Evolutionary conservation across 495 filamentous ascomycete genomes (phyloP), one percentile per base, ranked within the genome.

Genomic region (Penicillium fimorum): DNA sequence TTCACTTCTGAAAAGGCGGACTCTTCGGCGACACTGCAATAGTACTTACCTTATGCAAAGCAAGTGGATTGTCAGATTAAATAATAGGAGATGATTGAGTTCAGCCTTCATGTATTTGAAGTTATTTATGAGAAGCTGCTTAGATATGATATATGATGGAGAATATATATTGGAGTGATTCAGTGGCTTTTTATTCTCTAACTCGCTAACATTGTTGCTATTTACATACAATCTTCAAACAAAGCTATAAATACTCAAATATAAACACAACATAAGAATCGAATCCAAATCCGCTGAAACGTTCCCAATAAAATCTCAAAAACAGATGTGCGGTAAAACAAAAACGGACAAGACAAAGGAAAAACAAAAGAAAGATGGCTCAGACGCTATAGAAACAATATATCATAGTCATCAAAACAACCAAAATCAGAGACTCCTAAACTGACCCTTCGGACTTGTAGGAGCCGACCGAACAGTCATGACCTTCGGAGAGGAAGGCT

Each of bases 381-480:
- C 46, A 44, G 12, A 4, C 45, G 41, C 49, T 54, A 47, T 41
- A 40, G n/a, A 6, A 50, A n/a, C 45, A 53, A 18, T 35, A 47
- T 29, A 38, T 20, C 30, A 1, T 27, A 27, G n/a, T 18, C 35
- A 37, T 22, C 12, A 45, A 47, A 40, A 29, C 42, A 41, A 12
- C 25, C 45, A 3, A 18, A 35, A 42, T 52, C 38, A 52, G 10
- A 27, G 12, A 33, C 41, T 59, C 50, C 52, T 20, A 25, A 55
- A 48, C 22, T 46, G 63, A 11, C 48, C 59, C 32, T 62, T 63
- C 3, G 65, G 65, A 45, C 62, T 67, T 27, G 56, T 57, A 11
- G 65, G 62, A n/a, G 62, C 64, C 4, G 64, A 63, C 15, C 50
- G 58, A 18, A 62, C 59, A 20, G 59, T 54, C 50, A 65, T 30